Evolutionary conservation across 2,329 filamentous ascomycete genomes (phyloP).

Genomic region (Apiospora rasikravindrae): DNA sequence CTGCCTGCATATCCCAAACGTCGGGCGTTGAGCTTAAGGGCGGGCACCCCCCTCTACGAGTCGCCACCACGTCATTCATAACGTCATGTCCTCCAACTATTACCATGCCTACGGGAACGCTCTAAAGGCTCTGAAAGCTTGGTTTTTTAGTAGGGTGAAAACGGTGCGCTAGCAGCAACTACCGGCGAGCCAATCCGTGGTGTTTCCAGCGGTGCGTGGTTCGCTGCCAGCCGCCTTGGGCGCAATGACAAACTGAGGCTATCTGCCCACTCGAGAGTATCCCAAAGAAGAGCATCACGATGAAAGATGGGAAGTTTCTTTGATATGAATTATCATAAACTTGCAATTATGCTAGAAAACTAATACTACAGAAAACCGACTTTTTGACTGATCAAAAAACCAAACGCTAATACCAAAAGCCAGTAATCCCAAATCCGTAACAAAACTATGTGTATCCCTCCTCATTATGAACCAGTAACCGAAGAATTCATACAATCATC

Average conservation of each 20-base stretch:
- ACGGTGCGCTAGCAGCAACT: neutral
- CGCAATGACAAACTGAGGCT: neutral
- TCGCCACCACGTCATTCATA: constrained; percentile 17
- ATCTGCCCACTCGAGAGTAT: neutral
- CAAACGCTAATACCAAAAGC: neutral
- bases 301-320: neutral
- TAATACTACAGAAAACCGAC: neutral
- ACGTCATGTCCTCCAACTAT: constrained; percentile 12
- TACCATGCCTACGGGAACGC: too few relatives aligned
- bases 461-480: neutral
- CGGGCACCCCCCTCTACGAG: neutral
- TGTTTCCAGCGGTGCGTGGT: neutral
- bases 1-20: neutral
- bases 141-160: neutral
- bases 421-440: neutral
- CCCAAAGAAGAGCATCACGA: neutral
- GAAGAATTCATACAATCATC: neutral
- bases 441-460: neutral
- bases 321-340: neutral
- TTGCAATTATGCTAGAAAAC: neutral
- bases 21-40: constrained; percentile 7
- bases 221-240: too few relatives aligned
- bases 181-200: neutral
- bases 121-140: too few relatives aligned
- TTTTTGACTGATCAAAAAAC: neutral